Evolutionary conservation across 495 filamentous ascomycete species (phyloP).

Genomic region (Penicillium roqueforti): DNA sequence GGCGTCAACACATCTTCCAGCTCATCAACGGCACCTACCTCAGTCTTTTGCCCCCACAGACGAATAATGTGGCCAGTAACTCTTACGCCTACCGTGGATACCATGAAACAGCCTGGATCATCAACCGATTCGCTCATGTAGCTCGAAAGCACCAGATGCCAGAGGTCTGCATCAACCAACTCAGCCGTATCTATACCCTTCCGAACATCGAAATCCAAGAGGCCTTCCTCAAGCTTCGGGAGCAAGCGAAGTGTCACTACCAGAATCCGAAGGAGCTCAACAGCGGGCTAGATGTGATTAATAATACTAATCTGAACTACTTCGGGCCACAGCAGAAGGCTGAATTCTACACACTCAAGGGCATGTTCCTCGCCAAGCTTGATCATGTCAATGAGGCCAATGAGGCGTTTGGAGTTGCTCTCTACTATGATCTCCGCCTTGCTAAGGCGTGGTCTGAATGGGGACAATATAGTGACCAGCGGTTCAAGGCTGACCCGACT

Average conservation of each 20-base stretch:
- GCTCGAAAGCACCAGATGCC: slow-evolving; percentile 95
- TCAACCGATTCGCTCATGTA: slow-evolving; percentile 97
- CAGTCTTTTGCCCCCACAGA: slow-evolving; percentile 72
- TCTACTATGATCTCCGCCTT: slow-evolving; percentile 91
- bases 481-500: slow-evolving; percentile 82
- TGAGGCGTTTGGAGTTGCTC: slow-evolving; percentile 85
- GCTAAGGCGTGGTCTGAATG: slow-evolving; percentile 99
- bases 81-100: slow-evolving; percentile 96
- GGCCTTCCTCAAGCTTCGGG: slow-evolving; percentile 92
- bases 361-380: slow-evolving; percentile 97
- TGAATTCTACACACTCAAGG: slow-evolving; percentile 98
- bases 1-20: slow-evolving; percentile 98
- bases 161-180: slow-evolving; percentile 93
- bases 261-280: slow-evolving; percentile 88
- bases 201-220: slow-evolving; percentile 99
- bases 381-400: slow-evolving; percentile 84
- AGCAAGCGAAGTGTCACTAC: slow-evolving; percentile 98
- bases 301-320: slow-evolving; percentile 98
- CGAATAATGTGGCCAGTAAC: slow-evolving; percentile 71
- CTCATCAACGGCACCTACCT: slow-evolving; percentile 95
- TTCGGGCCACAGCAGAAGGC: slow-evolving; percentile 95
- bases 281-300: slow-evolving; percentile 94
- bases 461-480: slow-evolving; percentile 94
- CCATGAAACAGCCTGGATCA: slow-evolving; percentile 99
- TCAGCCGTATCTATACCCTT: slow-evolving; percentile 95